Conservation (phyloP, 164 flowering plant genomes). For the Berberis vulgaris region DNA sequence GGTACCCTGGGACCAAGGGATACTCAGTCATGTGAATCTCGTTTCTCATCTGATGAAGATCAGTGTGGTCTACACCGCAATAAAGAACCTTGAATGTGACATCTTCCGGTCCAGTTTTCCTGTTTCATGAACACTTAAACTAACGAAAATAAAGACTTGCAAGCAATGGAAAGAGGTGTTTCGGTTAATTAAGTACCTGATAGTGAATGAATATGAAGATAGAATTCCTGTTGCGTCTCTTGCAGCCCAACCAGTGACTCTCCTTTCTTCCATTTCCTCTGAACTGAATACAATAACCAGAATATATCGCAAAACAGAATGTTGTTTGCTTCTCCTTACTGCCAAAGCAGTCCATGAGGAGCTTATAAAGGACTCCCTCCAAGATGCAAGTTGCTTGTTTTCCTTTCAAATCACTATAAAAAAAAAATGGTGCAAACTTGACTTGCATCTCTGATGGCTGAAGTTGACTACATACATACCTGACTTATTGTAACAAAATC, state of each 20-base stretch:
- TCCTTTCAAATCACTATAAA: too few species aligned
- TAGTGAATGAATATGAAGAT: constrained; percentile 38
- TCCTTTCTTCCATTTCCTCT: constrained; percentile 34
- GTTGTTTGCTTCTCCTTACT: too few species aligned
- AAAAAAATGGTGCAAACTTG: too few species aligned
- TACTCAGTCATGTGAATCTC: constrained; percentile 30
- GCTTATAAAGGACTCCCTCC: too few species aligned
- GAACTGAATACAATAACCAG: neutral
- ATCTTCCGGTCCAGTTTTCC: constrained; percentile 42
- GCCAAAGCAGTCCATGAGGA: too few species aligned
- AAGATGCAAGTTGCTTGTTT: too few species aligned
- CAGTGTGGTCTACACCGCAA: constrained; percentile 54
- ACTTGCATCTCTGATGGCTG: too few species aligned
- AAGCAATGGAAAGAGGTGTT: constrained; percentile 28
- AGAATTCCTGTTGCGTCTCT: constrained; percentile 37
- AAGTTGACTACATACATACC: too few species aligned
- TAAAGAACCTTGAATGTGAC: constrained; percentile 39
- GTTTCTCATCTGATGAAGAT: constrained; percentile 45
- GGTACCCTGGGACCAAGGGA: constrained; percentile 51
- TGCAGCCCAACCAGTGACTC: constrained; percentile 46
- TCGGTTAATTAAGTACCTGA: constrained; percentile 20
- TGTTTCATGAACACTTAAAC: constrained; percentile 5
- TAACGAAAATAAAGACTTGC: neutral
- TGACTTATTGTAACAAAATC: too few species aligned
- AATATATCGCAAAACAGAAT: too few species aligned